Evolutionary conservation across 2,329 filamentous ascomycete genomes (phyloP).

Genomic region (Diplodia sapinea): DNA sequence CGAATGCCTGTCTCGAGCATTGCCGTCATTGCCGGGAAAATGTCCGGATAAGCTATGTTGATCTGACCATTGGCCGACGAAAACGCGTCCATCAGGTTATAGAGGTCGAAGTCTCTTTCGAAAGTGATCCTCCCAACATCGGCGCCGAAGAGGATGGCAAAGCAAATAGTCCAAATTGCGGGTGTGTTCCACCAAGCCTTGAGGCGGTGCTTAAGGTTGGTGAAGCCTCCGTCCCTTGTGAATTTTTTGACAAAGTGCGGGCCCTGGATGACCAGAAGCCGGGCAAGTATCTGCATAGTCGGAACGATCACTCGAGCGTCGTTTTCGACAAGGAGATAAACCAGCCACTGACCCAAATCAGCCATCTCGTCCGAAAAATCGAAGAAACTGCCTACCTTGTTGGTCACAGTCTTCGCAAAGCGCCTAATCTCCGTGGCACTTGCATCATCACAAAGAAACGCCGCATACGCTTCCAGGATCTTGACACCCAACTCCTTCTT

Average conservation of each 20-base stretch:
- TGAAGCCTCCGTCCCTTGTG: slow-evolving; percentile 85
- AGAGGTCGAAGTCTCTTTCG: slow-evolving; percentile 74
- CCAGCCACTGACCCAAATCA: slow-evolving; percentile 70
- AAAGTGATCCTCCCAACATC: slow-evolving; percentile 79
- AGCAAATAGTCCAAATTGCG: slow-evolving; percentile 83
- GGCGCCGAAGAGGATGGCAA: slow-evolving; percentile 84
- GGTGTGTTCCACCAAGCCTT: slow-evolving; percentile 89
- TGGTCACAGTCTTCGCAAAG: slow-evolving; percentile 93
- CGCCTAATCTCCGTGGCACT: slow-evolving; percentile 75
- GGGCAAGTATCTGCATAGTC: slow-evolving; percentile 80
- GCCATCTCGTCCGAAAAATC: slow-evolving; percentile 40
- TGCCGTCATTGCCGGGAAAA: slow-evolving; percentile 77
- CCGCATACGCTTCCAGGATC: slow-evolving; percentile 77
- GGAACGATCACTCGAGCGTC: slow-evolving; percentile 82
- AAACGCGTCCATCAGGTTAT: slow-evolving; percentile 76
- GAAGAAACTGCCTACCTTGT: slow-evolving; percentile 68
- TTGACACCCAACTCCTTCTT: slow-evolving; percentile 75
- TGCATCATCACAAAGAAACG: slow-evolving; percentile 75
- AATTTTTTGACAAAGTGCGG: slow-evolving; percentile 84
- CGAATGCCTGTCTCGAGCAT: slow-evolving; percentile 89
- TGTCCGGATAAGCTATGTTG: slow-evolving; percentile 75
- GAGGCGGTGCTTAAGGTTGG: slow-evolving; percentile 80
- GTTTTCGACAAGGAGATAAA: slow-evolving; percentile 87
- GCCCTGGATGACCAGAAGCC: slow-evolving; percentile 83
- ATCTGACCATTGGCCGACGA: slow-evolving; percentile 56